Evolutionary conservation across 345 rosid species (phyloP).

Genomic region (Balakata baccata): DNA sequence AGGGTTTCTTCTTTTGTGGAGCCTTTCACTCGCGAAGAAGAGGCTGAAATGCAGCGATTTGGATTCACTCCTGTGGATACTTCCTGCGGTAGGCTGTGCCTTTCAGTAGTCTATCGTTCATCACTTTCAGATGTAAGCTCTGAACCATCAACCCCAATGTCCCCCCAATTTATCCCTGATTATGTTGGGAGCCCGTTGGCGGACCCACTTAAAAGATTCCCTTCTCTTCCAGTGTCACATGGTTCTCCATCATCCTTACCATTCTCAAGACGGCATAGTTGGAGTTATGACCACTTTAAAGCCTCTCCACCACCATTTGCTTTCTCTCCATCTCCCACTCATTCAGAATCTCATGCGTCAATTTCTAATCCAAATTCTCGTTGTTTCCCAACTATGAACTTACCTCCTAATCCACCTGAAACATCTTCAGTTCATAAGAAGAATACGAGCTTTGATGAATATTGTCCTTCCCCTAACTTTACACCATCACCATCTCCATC

Average conservation of each 20-base stretch:
- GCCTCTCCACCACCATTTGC: conserved; percentile 65
- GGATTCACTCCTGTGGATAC: conserved; percentile 80
- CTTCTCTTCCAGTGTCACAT: conserved; percentile 66
- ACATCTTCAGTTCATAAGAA: conserved; percentile 43
- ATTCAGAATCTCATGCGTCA: conserved; percentile 59
- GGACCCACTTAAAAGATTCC: conserved; percentile 74
- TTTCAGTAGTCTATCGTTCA: conserved; percentile 65
- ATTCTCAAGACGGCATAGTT: conserved; percentile 80
- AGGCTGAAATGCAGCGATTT: conserved; percentile 80
- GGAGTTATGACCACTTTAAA: conserved; percentile 68
- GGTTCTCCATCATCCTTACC: conserved; percentile 78
- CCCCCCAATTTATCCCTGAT: conserved; percentile 77
- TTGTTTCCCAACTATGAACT: conserved; percentile 37
- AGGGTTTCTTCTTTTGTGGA: conserved; percentile 74
- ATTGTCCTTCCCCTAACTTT: conserved; percentile 53
- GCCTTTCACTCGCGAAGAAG: conserved; percentile 80
- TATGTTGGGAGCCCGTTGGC: conserved; percentile 98
- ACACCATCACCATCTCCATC: conserved; percentile 73
- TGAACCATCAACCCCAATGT: conserved; percentile 67
- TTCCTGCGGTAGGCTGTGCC: conserved; percentile 77
- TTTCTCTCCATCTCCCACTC: conserved; percentile 81
- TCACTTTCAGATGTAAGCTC: conserved; percentile 59
- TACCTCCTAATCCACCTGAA: conserved; percentile 66
- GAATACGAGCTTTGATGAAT: conserved; percentile 49
- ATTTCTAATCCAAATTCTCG: conserved; percentile 49